Conservation (phyloP, 139 green algal species). For the Coelastrella sp. region DNA sequence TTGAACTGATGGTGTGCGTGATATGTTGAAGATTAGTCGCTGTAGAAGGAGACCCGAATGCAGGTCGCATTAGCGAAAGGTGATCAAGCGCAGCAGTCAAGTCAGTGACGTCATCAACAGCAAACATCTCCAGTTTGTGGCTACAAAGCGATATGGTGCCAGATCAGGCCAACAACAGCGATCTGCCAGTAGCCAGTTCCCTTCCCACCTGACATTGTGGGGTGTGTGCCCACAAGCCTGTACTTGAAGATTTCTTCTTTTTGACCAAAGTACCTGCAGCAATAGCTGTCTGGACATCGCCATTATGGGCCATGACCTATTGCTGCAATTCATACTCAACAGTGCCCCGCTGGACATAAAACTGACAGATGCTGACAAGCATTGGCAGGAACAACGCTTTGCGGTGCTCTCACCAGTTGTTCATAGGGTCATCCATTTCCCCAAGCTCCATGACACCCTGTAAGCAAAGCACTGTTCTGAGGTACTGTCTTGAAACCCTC, state of each 20-base stretch:
- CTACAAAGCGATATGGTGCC: too few species aligned
- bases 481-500: neutral
- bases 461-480: neutral
- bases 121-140: too few species aligned
- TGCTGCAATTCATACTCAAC: neutral
- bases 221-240: constrained; percentile 31
- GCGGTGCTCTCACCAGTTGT: constrained; percentile 13
- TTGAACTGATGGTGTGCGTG: neutral
- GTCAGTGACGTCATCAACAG: too few species aligned
- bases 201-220: constrained; percentile 45
- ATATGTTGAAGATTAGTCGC: too few species aligned
- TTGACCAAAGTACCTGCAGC: constrained; percentile 29
- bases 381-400: neutral
- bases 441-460: constrained; percentile 41
- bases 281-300: too few species aligned
- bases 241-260: constrained; percentile 40
- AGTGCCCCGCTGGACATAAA: neutral
- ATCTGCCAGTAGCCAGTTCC: too few species aligned
- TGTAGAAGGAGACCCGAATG: too few species aligned
- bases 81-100: too few species aligned
- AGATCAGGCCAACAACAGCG: too few species aligned
- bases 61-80: too few species aligned
- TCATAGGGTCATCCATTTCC: constrained; percentile 34
- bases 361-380: neutral
- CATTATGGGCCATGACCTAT: neutral